A percentile compares a stretch with the other conserved stretches of the same genome.
phyloP scores from a whole-genome alignment of 2,329 filamentous ascomycete genomes.

The Nemania sp. region DNA sequence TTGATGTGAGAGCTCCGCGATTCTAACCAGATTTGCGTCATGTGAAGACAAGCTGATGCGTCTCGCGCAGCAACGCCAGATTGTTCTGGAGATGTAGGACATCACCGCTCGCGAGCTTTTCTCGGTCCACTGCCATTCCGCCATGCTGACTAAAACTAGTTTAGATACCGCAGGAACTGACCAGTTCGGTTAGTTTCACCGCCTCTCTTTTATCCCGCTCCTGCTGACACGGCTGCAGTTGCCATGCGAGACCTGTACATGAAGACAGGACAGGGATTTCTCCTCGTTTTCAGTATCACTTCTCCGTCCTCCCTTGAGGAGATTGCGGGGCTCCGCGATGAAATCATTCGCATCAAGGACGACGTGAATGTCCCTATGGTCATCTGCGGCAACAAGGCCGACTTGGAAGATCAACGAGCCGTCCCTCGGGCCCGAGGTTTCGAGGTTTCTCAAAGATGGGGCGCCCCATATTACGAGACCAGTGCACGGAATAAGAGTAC shows the following conservation, averaged over 20 bases:
- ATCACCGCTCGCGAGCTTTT: slow-evolving; percentile 19
- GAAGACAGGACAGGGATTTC: slow-evolving; percentile 90
- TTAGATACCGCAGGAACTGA: slow-evolving; percentile 91
- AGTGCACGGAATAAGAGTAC: slow-evolving; percentile 76
- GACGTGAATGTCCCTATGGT: slow-evolving; percentile 85
- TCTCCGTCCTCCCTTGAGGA: slow-evolving; percentile 83
- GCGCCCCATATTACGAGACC: slow-evolving; percentile 88
- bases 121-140: slow-evolving; percentile 31
- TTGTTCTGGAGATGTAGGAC: slow-evolving; percentile 84
- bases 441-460: slow-evolving; percentile 83
- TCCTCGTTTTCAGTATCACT: slow-evolving; percentile 90
- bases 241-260: slow-evolving; percentile 83
- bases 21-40: slow-evolving; percentile 26
- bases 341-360: slow-evolving; percentile 90
- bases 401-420: slow-evolving; percentile 82
- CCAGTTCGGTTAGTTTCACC: slow-evolving; percentile 77
- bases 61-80: slow-evolving; percentile 73
- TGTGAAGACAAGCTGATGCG: slow-evolving; percentile 41
- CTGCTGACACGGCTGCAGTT: slow-evolving; percentile 47
- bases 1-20: slow-evolving; percentile 70
- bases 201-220: slow-evolving; percentile 13
- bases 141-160: slow-evolving; percentile 49
- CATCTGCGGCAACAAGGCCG: slow-evolving; percentile 89
- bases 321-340: slow-evolving; percentile 78
- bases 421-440: slow-evolving; percentile 82